Percentiles rank a stretch among this genome's conserved stretches.
These are phyloP conservation scores for Handroanthus guayacan DNA, from an alignment of 257 asterid species.

Conservation along the genomic window DNA sequence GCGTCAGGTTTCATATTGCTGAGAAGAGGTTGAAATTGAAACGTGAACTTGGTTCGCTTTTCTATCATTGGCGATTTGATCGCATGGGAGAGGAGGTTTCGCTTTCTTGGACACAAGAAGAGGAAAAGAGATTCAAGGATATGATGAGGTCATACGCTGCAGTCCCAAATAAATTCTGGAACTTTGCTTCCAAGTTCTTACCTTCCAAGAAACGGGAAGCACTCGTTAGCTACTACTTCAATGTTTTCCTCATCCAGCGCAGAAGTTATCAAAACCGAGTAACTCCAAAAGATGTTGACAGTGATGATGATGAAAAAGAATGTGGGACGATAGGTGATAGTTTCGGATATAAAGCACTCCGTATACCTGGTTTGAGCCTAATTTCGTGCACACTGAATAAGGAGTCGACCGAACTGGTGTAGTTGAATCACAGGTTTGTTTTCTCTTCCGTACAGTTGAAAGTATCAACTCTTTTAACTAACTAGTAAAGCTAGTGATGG, in stretches of 20 bases:
- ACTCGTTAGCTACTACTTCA: slow-evolving; percentile 79
- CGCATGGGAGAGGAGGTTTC: slow-evolving; percentile 94
- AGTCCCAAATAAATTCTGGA: slow-evolving; percentile 54
- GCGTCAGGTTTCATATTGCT: slow-evolving; percentile 75
- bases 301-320: slow-evolving; percentile 84
- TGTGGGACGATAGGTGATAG: slow-evolving; percentile 72
- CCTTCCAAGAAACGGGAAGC: slow-evolving; percentile 62
- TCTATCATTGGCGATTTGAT: slow-evolving; percentile 64
- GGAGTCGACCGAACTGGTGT: slow-evolving; percentile 53
- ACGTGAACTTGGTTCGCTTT: slow-evolving; percentile 56
- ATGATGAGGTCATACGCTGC: slow-evolving; percentile 44
- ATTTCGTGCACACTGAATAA: slow-evolving; percentile 57
- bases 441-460: not conserved
- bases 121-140: slow-evolving; percentile 64
- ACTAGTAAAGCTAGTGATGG: slow-evolving; percentile 28
- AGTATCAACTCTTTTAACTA: not conserved
- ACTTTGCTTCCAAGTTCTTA: slow-evolving; percentile 42
- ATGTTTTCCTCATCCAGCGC: slow-evolving; percentile 62
- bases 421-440: slow-evolving; percentile 29
- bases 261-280: slow-evolving; percentile 84
- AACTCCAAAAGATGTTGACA: slow-evolving; percentile 66
- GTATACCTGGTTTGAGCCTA: slow-evolving; percentile 41
- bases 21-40: slow-evolving; percentile 67
- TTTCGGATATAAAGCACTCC: slow-evolving; percentile 60
- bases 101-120: slow-evolving; percentile 75